Conservation (phyloP, 1,284 basidiomycete species). For the Pseudozyma thailandica region DNA sequence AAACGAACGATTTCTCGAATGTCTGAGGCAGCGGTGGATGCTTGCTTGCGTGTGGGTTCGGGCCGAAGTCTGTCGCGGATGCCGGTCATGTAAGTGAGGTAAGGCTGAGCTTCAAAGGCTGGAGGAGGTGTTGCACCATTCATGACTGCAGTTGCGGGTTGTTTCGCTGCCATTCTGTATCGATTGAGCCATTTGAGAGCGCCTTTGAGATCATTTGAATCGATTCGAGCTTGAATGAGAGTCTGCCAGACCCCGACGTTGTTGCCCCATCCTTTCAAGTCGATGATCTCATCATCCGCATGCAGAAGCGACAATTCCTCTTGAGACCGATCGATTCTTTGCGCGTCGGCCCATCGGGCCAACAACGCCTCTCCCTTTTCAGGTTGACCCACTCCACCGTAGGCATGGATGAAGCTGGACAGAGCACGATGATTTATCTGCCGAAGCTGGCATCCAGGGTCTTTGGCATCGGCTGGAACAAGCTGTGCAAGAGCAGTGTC, state of each 20-base stretch:
- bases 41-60: background rate
- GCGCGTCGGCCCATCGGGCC: conserved; percentile 21
- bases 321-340: background rate
- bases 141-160: background rate
- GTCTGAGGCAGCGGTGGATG: background rate
- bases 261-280: conserved; percentile 33
- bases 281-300: conserved; percentile 7
- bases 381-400: conserved; percentile 12
- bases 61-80: background rate
- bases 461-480: background rate
- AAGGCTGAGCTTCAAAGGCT: conserved; percentile 15
- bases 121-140: conserved; percentile 1
- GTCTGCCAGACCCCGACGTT: conserved; percentile 30
- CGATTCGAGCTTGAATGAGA: conserved; percentile 24
- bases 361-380: conserved; percentile 27
- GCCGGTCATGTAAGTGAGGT: conserved; percentile 33
- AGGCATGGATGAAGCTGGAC: conserved; percentile 22
- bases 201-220: conserved; percentile 14
- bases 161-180: conserved; percentile 14
- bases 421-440: conserved; percentile 23
- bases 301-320: conserved; percentile 1
- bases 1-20: conserved; percentile 6
- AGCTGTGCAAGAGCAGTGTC: conserved; percentile 7
- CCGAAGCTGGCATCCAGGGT: conserved; percentile 1
- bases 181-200: conserved; percentile 36